phyloP scores from a whole-genome alignment of 345 rosid genomes.

The Eucalyptus polyanthemos region DNA sequence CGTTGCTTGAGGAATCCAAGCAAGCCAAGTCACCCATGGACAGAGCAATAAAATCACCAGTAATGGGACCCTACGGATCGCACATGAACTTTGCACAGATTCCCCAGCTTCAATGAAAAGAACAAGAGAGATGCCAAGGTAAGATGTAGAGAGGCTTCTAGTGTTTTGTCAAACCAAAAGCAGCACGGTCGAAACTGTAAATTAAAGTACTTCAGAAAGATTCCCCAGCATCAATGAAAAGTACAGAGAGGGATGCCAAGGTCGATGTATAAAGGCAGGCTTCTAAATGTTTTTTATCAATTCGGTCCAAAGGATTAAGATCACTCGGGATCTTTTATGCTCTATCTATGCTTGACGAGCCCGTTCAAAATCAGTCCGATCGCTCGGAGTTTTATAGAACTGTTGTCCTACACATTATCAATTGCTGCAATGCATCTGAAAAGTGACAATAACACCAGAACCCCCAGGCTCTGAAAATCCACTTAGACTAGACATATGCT shows the following conservation, averaged over 20 bases:
- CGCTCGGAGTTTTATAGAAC: neutral
- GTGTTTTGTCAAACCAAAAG: neutral
- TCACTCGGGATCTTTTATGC: neutral
- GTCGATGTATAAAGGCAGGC: neutral
- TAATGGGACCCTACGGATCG: neutral
- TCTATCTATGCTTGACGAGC: neutral
- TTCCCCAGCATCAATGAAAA: neutral
- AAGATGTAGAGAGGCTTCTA: neutral
- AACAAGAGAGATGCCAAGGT: neutral
- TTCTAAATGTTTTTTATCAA: neutral
- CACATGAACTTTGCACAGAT: neutral
- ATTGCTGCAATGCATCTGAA: neutral
- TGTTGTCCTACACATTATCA: neutral
- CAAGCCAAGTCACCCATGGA: neutral
- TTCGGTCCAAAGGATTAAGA: neutral
- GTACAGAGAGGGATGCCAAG: neutral
- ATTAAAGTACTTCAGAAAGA: neutral
- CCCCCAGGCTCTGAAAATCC: neutral
- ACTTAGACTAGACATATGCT: neutral
- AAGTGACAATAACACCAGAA: neutral
- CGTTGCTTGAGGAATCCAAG: neutral
- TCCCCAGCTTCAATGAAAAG: neutral
- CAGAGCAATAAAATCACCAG: neutral
- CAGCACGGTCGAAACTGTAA: neutral
- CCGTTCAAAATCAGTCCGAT: neutral